Conservation (phyloP, 106 monocot species). For the Xerophyta viscosa region DNA sequence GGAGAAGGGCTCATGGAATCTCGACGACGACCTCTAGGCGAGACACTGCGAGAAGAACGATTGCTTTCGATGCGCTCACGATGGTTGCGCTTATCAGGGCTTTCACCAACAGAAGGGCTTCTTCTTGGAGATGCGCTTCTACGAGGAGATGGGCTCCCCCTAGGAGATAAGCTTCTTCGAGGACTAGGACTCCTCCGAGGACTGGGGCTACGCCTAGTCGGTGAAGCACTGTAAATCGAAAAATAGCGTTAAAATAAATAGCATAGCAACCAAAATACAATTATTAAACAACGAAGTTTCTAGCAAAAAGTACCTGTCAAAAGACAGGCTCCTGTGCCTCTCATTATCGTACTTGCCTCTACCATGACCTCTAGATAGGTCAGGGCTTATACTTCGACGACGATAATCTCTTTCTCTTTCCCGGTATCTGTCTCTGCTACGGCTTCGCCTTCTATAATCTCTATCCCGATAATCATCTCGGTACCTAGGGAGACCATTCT, state of each 20-base stretch:
- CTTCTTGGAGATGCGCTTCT: conserved; percentile 18
- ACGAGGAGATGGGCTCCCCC: conserved; percentile 14
- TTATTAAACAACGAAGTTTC: neutral
- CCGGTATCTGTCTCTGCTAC: conserved; percentile 18
- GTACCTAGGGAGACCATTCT: conserved; percentile 3
- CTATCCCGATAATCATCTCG: conserved; percentile 19
- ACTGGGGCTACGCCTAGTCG: conserved; percentile 19
- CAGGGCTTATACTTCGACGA: conserved; percentile 24
- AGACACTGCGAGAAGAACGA: neutral
- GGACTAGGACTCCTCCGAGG: conserved; percentile 7
- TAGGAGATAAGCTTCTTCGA: conserved; percentile 15
- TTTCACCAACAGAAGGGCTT: neutral
- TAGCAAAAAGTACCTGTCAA: conserved; percentile 13
- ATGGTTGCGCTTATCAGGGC: conserved; percentile 1
- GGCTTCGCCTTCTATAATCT: conserved; percentile 18
- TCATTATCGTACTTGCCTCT: conserved; percentile 13
- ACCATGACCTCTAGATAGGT: conserved; percentile 9
- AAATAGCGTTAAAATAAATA: neutral
- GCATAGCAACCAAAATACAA: neutral
- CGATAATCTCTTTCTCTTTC: conserved; percentile 14
- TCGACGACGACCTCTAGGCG: neutral
- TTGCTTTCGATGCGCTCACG: neutral
- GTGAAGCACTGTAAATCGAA: conserved; percentile 13
- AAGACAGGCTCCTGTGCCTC: conserved; percentile 12
- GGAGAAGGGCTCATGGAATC: neutral